Base-by-base conservation (phyloP, 352 stramenopile species). In the Phytophthora vignae region DNA sequence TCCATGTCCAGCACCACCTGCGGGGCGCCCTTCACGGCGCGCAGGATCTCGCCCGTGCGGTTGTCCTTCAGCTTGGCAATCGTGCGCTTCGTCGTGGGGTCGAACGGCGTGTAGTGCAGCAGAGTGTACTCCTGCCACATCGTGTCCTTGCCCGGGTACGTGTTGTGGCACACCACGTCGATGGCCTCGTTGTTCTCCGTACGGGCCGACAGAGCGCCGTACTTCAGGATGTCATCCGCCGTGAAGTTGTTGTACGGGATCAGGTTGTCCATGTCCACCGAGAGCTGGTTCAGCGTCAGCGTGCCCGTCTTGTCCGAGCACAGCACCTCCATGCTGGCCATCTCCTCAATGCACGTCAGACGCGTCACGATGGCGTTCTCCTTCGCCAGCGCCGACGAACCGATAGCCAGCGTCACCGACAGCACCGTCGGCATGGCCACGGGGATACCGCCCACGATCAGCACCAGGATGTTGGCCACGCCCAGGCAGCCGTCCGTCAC, bases 231-330 rank as follows among this genome's bases (percentile, higher is more conserved):
- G 68, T 93, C 82, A 10, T 67, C 71, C 4, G 64, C 67, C 3
- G 78, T 77, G 60, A 91, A 91, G 66, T 78, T 79, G 65, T 91
- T 90, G 85, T 90, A 88, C 31, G 84, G 81, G 62, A 89, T 93
- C 59, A 95, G 52, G 79, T 92, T 94, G 68, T 91, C 92, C 71
- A 92, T 63, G 67, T 97, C 89, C 54, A 99, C 93, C 29, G 95
- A 98, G 79, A 99, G 98, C 63, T 97, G 85, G 79, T 99, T 99
- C 73, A 98, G 85, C 21, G 96, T 99, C 4, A 98, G 84, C 31
- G 95, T 98, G 52, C 92, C 94, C 27, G 95, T 99, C 87, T 98
- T 98, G 81, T 99, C 96, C 46, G 91, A 98, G 84, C 95, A 99
- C 55, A 99, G 77, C 62, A 98, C 87, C 69, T 92, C 85, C 92